These are phyloP conservation scores for Neospermospora avenae DNA, from an alignment of 2,329 filamentous ascomycete species.

Conservation along the genomic window DNA sequence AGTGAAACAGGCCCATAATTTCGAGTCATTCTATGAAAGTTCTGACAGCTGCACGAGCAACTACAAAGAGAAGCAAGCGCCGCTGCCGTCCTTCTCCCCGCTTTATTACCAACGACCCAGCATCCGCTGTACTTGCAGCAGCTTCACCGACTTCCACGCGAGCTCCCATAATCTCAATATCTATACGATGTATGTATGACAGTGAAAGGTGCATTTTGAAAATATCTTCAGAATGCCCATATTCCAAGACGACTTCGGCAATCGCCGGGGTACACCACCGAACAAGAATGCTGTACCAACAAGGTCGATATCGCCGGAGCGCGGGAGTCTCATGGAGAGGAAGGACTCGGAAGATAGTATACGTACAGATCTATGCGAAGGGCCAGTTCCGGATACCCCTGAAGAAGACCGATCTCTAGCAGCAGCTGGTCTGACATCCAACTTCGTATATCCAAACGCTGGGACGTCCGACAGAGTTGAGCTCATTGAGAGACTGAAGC, in stretches of 20 bases:
- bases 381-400: conserved; percentile 41
- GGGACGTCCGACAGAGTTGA: conserved; percentile 61
- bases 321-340: conserved; percentile 30
- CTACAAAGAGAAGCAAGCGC: conserved; percentile 7
- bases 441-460: conserved; percentile 20
- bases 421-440: conserved; percentile 15
- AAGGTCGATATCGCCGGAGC: conserved; percentile 27
- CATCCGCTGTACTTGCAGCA: conserved; percentile 6
- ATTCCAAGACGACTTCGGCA: conserved; percentile 51
- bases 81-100: conserved; percentile 17
- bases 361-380: conserved; percentile 58
- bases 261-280: conserved; percentile 24
- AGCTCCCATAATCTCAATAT: conserved; percentile 5
- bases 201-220: conserved; percentile 17
- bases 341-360: conserved; percentile 58
- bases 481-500: conserved; percentile 81
- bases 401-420: conserved; percentile 14
- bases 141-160: conserved; percentile 12
- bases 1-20: background rate
- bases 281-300: conserved; percentile 21
- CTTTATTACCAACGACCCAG: conserved; percentile 17
- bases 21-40: conserved; percentile 18
- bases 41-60: conserved; percentile 19
- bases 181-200: conserved; percentile 25
- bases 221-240: conserved; percentile 49